Conservation (phyloP, 768 basidiomycete species). For the Tylopilus subfusipes region DNA sequence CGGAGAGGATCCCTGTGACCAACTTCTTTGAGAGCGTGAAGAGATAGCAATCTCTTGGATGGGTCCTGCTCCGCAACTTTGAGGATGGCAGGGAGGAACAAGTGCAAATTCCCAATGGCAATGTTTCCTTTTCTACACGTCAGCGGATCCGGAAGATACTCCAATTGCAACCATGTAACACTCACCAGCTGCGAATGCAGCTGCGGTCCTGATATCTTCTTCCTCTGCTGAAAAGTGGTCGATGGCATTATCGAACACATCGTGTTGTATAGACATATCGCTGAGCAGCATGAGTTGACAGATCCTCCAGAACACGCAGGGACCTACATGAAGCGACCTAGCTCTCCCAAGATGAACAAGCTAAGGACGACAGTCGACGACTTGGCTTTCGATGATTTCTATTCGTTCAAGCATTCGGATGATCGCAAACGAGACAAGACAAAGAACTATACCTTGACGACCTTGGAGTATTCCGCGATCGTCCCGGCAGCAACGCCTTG, state of each 20-base stretch:
- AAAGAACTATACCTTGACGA: slow-evolving; percentile 56
- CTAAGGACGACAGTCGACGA: slow-evolving; percentile 73
- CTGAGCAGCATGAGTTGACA: slow-evolving; percentile 39
- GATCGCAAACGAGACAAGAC: neutral
- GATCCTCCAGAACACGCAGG: neutral
- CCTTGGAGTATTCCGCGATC: slow-evolving; percentile 80
- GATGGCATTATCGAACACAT: slow-evolving; percentile 74
- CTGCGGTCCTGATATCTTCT: slow-evolving; percentile 86
- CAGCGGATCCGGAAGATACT: neutral
- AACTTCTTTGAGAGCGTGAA: slow-evolving; percentile 94
- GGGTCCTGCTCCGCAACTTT: slow-evolving; percentile 71
- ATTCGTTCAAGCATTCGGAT: slow-evolving; percentile 4
- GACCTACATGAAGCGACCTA: slow-evolving; percentile 81
- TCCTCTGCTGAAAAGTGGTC: slow-evolving; percentile 72
- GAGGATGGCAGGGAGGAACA: slow-evolving; percentile 84
- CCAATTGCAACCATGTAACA: neutral
- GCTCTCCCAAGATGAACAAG: slow-evolving; percentile 85
- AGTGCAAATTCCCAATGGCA: slow-evolving; percentile 85
- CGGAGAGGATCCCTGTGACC: slow-evolving; percentile 7
- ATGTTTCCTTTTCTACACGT: slow-evolving; percentile 69
- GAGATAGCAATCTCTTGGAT: slow-evolving; percentile 76
- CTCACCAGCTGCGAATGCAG: slow-evolving; percentile 89
- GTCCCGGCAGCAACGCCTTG: slow-evolving; percentile 74
- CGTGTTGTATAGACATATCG: slow-evolving; percentile 78
- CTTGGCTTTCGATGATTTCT: slow-evolving; percentile 60